Evolutionary conservation across 352 stramenopile genomes (phyloP).

Genomic region (Poterioochromonas sp.): DNA sequence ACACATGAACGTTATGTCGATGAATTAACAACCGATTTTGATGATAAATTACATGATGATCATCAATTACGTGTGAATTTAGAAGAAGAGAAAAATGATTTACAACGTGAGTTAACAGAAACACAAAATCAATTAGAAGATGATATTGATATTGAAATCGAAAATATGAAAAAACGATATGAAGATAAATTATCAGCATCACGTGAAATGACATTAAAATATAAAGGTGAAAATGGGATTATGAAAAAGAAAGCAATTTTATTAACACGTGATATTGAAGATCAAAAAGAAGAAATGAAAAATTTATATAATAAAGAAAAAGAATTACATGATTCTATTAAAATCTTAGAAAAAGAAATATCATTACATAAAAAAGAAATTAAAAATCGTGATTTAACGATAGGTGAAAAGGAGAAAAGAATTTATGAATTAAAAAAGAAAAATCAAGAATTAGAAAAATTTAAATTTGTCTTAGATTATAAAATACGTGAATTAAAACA

Average conservation of each 20-base stretch:
- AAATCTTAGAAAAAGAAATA: constrained; percentile 78
- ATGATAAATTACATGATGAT: constrained; percentile 57
- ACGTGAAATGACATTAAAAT: constrained; percentile 72
- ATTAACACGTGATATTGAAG: constrained; percentile 82
- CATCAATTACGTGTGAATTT: constrained; percentile 41
- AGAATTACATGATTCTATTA: constrained; percentile 79
- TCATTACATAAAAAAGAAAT: constrained; percentile 65
- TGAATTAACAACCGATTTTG: constrained; percentile 67
- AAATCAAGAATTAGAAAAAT: constrained; percentile 91
- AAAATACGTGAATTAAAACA: constrained; percentile 93
- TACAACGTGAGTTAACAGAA: constrained; percentile 52
- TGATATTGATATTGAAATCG: constrained; percentile 82
- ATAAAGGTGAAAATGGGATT: constrained; percentile 90
- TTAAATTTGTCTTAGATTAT: constrained; percentile 92
- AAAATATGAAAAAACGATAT: constrained; percentile 75
- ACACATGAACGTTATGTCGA: constrained; percentile 61
- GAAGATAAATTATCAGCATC: constrained; percentile 75
- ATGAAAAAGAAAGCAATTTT: constrained; percentile 92
- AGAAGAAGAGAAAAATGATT: constrained; percentile 48
- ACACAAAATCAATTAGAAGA: constrained; percentile 80
- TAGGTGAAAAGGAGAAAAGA: constrained; percentile 79
- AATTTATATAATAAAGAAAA: constrained; percentile 77
- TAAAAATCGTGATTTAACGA: constrained; percentile 11
- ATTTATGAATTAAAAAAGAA: constrained; percentile 96
- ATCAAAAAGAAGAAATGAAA: constrained; percentile 84